A percentile compares a stretch with the other conserved stretches of the same genome.
These are phyloP conservation scores for Dioscorea alata DNA, from an alignment of 106 monocot genomes.

Conservation along the genomic window DNA sequence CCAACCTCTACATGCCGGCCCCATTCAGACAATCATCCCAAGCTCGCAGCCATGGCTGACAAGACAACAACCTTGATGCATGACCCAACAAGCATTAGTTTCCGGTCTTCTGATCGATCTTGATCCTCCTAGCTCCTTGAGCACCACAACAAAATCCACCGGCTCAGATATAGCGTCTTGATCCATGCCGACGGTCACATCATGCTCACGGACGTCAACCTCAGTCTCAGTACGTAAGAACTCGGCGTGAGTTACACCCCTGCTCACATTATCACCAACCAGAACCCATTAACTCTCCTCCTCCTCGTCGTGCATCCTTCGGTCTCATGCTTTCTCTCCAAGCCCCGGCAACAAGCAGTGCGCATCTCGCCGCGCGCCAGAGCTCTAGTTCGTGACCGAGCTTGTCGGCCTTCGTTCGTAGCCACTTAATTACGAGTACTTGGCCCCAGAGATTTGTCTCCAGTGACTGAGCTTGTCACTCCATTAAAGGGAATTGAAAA, in stretches of 20 bases:
- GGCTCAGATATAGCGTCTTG: slow-evolving; percentile 67
- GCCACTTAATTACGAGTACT: slow-evolving; percentile 97
- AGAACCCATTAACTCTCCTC: background rate
- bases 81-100: slow-evolving; percentile 61
- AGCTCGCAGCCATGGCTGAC: slow-evolving; percentile 26
- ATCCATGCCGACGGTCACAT: slow-evolving; percentile 84
- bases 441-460: slow-evolving; percentile 90
- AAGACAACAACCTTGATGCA: slow-evolving; percentile 36
- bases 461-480: slow-evolving; percentile 76
- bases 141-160: slow-evolving; percentile 15
- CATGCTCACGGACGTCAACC: slow-evolving; percentile 92
- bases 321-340: slow-evolving; percentile 61
- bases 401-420: slow-evolving; percentile 76
- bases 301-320: slow-evolving; percentile 59
- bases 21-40: background rate
- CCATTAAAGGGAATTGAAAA: slow-evolving; percentile 76
- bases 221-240: slow-evolving; percentile 64
- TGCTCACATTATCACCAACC: slow-evolving; percentile 50
- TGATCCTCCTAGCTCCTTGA: slow-evolving; percentile 12
- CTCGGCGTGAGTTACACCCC: slow-evolving; percentile 22
- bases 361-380: background rate
- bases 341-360: slow-evolving; percentile 14
- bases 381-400: slow-evolving; percentile 79
- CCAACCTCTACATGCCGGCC: slow-evolving; percentile 5
- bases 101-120: slow-evolving; percentile 36